Evolutionary conservation across 129 eudicot genomes (phyloP).

Genomic region (Helianthus annuus): DNA sequence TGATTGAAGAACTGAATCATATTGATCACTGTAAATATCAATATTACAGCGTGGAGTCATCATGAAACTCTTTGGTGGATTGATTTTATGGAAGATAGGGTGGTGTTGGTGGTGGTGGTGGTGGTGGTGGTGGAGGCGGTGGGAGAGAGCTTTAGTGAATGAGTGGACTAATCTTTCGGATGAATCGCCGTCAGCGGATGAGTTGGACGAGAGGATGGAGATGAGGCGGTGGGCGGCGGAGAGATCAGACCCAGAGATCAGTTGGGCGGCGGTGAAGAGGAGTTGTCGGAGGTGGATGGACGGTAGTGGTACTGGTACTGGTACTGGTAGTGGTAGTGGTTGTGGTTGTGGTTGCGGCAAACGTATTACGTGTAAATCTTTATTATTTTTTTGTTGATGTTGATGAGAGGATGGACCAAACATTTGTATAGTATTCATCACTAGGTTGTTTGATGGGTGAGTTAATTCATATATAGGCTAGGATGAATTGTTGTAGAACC

Average conservation of each 20-base stretch:
- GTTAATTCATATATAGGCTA: too few relatives aligned
- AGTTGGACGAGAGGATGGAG: constrained; percentile 46
- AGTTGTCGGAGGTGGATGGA: constrained; percentile 59
- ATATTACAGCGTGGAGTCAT: too few relatives aligned
- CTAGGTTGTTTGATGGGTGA: too few relatives aligned
- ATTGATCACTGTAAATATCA: too few relatives aligned
- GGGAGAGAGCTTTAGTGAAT: constrained; percentile 58
- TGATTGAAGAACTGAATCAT: constrained; percentile 40
- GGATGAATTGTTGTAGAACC: too few relatives aligned
- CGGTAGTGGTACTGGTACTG: constrained; percentile 12
- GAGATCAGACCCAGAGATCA: constrained; percentile 57
- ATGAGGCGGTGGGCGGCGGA: constrained; percentile 64
- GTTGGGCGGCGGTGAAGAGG: constrained; percentile 70
- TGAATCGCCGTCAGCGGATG: constrained; percentile 65
- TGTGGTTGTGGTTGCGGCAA: too few relatives aligned
- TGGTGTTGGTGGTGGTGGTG: constrained; percentile 19
- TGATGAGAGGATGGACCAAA: too few relatives aligned
- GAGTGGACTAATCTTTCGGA: constrained; percentile 57
- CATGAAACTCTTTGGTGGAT: too few relatives aligned
- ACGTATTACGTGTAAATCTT: too few relatives aligned
- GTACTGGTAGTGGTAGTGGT: too few relatives aligned
- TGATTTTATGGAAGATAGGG: neutral
- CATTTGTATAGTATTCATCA: too few relatives aligned
- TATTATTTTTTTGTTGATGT: too few relatives aligned
- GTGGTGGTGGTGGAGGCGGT: constrained; percentile 37